These are phyloP conservation scores for Galerina marginata DNA, from an alignment of 768 basidiomycete genomes.

Conservation along the genomic window DNA sequence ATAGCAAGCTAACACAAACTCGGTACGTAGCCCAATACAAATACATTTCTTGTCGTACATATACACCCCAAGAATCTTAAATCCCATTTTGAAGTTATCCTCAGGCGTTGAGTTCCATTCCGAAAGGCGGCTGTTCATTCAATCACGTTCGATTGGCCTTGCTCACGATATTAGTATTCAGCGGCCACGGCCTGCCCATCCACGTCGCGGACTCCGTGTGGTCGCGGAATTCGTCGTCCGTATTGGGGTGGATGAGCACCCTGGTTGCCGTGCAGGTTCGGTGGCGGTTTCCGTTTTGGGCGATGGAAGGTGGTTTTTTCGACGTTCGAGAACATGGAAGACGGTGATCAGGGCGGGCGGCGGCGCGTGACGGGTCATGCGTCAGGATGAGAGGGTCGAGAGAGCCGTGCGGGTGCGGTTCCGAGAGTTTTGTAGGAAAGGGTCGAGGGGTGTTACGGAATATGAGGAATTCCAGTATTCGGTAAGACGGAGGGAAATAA, in stretches of 20 bases:
- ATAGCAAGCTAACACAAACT: too few species aligned
- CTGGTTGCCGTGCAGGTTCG: conserved; percentile 36
- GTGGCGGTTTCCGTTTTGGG: not conserved
- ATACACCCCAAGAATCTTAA: too few species aligned
- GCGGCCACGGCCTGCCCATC: conserved; percentile 69
- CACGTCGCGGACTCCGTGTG: conserved; percentile 69
- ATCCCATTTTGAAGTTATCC: too few species aligned
- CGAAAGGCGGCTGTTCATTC: too few species aligned
- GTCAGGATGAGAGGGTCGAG: not conserved
- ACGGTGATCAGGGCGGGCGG: not conserved
- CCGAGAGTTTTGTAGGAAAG: not conserved
- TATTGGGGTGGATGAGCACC: conserved; percentile 76
- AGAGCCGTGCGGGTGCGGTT: not conserved
- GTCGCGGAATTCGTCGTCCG: conserved; percentile 56
- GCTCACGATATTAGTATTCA: conserved; percentile 35
- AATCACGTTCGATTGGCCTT: too few species aligned
- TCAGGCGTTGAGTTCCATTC: too few species aligned
- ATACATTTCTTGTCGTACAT: too few species aligned
- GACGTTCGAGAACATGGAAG: not conserved
- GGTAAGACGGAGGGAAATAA: not conserved
- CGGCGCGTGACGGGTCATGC: not conserved
- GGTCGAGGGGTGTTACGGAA: not conserved
- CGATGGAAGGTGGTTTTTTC: not conserved
- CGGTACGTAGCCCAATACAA: too few species aligned
- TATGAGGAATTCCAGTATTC: not conserved